Conservation (phyloP, 1,284 basidiomycete species). For the Sporisorium graminicola region DNA sequence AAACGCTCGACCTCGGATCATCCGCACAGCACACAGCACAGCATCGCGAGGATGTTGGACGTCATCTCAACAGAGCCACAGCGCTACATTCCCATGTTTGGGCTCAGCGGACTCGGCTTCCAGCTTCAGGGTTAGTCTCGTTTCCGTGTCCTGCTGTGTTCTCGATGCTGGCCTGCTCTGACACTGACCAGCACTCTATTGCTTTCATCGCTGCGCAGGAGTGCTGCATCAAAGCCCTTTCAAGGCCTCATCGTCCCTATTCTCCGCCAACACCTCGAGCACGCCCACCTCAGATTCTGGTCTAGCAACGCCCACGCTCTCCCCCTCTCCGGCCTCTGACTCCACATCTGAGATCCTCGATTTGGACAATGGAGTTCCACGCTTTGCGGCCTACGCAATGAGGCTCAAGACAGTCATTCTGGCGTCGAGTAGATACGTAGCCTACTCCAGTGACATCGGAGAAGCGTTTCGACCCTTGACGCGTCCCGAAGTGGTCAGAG, state of each 20-base stretch:
- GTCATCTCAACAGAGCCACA: conserved; percentile 29
- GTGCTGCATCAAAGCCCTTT: conserved; percentile 18
- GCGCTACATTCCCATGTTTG: conserved; percentile 44
- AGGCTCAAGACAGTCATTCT: conserved; percentile 60
- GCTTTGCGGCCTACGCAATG: conserved; percentile 61
- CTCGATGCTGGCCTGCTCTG: no score
- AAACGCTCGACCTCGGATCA: neutral
- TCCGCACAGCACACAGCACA: no score
- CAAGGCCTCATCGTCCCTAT: conserved; percentile 26
- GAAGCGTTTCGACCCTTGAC: conserved; percentile 92
- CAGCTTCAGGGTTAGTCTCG: conserved; percentile 23
- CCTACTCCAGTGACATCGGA: conserved; percentile 86
- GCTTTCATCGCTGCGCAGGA: neutral
- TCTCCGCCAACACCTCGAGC: conserved; percentile 22
- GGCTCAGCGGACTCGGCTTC: conserved; percentile 40
- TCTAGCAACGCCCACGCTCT: conserved; percentile 43
- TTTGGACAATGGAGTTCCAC: conserved; percentile 53
- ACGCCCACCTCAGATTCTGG: conserved; percentile 14
- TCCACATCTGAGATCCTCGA: conserved; percentile 35
- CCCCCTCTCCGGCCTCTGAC: conserved; percentile 9
- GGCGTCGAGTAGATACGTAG: conserved; percentile 56
- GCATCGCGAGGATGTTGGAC: conserved; percentile 24
- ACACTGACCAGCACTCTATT: neutral
- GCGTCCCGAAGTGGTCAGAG: conserved; percentile 80
- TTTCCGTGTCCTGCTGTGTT: no score